Percentiles rank a stretch among this genome's conserved stretches.
These are phyloP conservation scores for Wickerhamomyces bovis DNA, from an alignment of 805 yeast genomes.

Conservation along the genomic window DNA sequence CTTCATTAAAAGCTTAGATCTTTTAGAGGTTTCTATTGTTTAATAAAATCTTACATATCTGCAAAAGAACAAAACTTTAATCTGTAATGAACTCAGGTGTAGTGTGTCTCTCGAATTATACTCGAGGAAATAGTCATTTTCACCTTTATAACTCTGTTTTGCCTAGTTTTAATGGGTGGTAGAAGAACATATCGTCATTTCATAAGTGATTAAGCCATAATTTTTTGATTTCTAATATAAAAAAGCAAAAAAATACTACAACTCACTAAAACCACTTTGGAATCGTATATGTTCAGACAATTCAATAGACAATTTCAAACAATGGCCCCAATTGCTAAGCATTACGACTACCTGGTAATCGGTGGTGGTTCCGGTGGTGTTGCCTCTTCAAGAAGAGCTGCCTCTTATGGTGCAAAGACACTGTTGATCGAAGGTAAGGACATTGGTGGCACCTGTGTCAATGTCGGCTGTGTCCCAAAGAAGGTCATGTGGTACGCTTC, in stretches of 20 bases:
- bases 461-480: slow-evolving; percentile 98
- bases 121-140: too few relatives aligned
- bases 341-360: slow-evolving; percentile 87
- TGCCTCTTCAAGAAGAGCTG: slow-evolving; percentile 97
- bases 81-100: background rate
- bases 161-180: too few relatives aligned
- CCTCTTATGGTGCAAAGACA: slow-evolving; percentile 85
- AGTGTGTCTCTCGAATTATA: background rate
- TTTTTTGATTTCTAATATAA: background rate
- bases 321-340: slow-evolving; percentile 55
- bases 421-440: slow-evolving; percentile 72
- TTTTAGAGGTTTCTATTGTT: background rate
- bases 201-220: background rate
- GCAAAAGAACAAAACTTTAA: background rate
- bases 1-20: slow-evolving; percentile 83
- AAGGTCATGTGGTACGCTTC: slow-evolving; percentile 98
- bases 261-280: background rate
- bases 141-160: too few relatives aligned
- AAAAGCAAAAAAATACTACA: background rate
- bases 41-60: background rate
- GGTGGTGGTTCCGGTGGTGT: slow-evolving; percentile 99
- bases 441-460: slow-evolving; percentile 98
- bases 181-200: too few relatives aligned
- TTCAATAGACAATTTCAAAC: slow-evolving; percentile 15
- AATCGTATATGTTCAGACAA: slow-evolving; percentile 5